Conservation (phyloP, 2,329 filamentous ascomycete genomes). For the Arthroderma uncinatum region DNA sequence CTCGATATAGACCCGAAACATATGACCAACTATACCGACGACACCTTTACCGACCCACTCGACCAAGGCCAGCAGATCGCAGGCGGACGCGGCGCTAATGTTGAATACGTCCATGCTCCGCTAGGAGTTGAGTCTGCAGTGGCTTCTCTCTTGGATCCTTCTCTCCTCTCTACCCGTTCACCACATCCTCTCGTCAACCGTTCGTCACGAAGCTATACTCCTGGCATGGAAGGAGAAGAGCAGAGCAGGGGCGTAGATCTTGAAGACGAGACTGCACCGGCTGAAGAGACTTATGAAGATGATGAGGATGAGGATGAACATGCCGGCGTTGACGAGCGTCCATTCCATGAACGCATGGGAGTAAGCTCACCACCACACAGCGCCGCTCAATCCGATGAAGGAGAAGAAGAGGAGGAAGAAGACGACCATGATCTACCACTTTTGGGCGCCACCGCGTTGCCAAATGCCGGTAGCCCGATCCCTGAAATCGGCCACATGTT, state of each 20-base stretch:
- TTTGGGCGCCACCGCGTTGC: conserved; percentile 59
- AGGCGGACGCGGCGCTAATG: conserved; percentile 58
- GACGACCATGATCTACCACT: conserved; percentile 37
- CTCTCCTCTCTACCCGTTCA: conserved; percentile 55
- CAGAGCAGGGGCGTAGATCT: not conserved
- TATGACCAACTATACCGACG: conserved; percentile 43
- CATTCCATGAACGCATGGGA: conserved; percentile 30
- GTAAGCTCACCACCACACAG: conserved; percentile 46
- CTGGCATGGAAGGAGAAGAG: conserved; percentile 16
- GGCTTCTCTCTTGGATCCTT: conserved; percentile 79
- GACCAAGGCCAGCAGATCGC: conserved; percentile 59
- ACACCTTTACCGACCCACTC: conserved; percentile 45
- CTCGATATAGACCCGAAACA: conserved; percentile 39
- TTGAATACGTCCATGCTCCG: conserved; percentile 62
- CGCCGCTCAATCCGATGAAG: conserved; percentile 34
- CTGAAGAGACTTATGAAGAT: conserved; percentile 40
- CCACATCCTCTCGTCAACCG: conserved; percentile 28
- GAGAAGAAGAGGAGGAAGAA: not conserved
- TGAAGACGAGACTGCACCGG: conserved; percentile 16
- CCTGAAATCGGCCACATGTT: conserved; percentile 62
- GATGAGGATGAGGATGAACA: conserved; percentile 28
- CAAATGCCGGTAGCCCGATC: conserved; percentile 57
- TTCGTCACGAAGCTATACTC: conserved; percentile 27
- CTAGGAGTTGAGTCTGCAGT: conserved; percentile 77
- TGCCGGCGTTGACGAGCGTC: conserved; percentile 29